Conservation (phyloP, 139 green algal species). For the Trebouxia sp. region DNA sequence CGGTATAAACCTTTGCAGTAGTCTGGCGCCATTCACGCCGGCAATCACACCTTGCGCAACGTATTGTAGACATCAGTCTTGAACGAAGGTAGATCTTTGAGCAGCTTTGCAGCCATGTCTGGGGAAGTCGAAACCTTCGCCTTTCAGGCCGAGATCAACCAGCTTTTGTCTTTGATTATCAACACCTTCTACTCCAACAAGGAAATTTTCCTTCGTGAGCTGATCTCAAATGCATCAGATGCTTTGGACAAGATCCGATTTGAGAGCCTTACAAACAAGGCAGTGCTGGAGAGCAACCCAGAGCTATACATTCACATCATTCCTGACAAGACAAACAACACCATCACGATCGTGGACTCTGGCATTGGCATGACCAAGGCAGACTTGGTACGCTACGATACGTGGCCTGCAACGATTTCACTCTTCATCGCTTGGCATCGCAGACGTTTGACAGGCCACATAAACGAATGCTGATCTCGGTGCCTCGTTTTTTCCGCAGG, state of each 20-base stretch:
- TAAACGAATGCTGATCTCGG: neutral
- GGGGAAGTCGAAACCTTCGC: constrained; percentile 75
- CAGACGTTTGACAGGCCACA: neutral
- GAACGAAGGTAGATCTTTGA: too few species aligned
- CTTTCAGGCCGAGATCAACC: constrained; percentile 99
- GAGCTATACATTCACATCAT: constrained; percentile 93
- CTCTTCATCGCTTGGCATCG: too few species aligned
- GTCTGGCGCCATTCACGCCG: too few species aligned
- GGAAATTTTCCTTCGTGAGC: constrained; percentile 97
- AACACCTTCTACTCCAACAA: constrained; percentile 99
- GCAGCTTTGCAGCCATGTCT: constrained; percentile 38
- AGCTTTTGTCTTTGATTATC: constrained; percentile 99
- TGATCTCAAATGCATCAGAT: constrained; percentile 96
- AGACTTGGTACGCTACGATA: constrained; percentile 29
- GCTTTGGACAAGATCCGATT: constrained; percentile 99
- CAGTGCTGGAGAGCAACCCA: constrained; percentile 81
- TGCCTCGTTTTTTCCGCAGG: constrained; percentile 70
- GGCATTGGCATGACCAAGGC: constrained; percentile 76
- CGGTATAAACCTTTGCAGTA: neutral
- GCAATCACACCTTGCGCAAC: too few species aligned
- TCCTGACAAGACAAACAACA: constrained; percentile 97
- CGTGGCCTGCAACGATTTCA: too few species aligned
- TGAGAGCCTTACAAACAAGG: constrained; percentile 97
- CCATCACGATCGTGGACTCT: constrained; percentile 93
- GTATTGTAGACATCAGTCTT: too few species aligned